Percentiles rank a stretch among this genome's conserved stretches.
These are phyloP conservation scores for Ceratobasidium sp. DNA, from an alignment of 1,284 basidiomycete genomes.

Conservation along the genomic window DNA sequence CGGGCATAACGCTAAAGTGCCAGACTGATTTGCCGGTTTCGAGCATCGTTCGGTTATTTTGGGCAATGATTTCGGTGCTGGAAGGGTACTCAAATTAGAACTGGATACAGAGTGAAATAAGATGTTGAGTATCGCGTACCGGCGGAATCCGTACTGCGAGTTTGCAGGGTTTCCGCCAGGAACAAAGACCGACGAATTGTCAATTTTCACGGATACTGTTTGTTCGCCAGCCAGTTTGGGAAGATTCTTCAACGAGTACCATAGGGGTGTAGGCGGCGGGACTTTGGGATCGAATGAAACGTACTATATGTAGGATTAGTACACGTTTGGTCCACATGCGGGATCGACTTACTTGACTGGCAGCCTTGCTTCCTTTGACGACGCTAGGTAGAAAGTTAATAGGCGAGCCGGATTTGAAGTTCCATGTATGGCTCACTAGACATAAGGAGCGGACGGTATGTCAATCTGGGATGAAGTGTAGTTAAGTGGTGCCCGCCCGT, in stretches of 20 bases:
- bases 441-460: constrained; percentile 57
- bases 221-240: constrained; percentile 54
- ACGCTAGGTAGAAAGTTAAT: constrained; percentile 46
- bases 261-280: constrained; percentile 58
- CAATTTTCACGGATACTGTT: constrained; percentile 50
- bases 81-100: not conserved
- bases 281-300: constrained; percentile 53
- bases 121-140: constrained; percentile 1
- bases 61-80: constrained; percentile 43
- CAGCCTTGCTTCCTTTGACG: constrained; percentile 60
- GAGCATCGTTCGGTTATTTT: constrained; percentile 39
- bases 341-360: constrained; percentile 54
- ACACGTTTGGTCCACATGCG: constrained; percentile 11
- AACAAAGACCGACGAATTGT: constrained; percentile 44
- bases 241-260: constrained; percentile 49
- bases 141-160: constrained; percentile 43
- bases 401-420: too few relatives aligned
- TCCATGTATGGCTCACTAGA: constrained; percentile 55
- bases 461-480: constrained; percentile 56
- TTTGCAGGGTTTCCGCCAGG: constrained; percentile 43
- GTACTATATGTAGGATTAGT: constrained; percentile 52
- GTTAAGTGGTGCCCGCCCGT: constrained; percentile 61
- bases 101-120: not conserved
- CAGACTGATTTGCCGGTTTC: constrained; percentile 43
- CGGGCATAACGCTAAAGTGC: constrained; percentile 42